Evolutionary conservation across 331 rosid species (phyloP).

Genomic region (Pyrus hybrid): DNA sequence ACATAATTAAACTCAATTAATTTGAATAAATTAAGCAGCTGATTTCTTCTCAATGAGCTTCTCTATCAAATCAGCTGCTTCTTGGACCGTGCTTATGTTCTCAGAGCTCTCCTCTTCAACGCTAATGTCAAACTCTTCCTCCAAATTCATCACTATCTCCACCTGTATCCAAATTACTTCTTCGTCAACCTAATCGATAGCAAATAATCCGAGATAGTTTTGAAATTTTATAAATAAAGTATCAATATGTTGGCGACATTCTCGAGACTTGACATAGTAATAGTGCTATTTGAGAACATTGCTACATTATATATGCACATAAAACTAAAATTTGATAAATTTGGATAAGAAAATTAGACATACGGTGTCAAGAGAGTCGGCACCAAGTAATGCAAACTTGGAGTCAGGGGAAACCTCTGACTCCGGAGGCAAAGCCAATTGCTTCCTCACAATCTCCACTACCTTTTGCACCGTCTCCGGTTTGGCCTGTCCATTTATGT

Average conservation of each 20-base stretch:
- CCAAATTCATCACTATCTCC: conserved; percentile 72
- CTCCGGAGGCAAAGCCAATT: conserved; percentile 57
- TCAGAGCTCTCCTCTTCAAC: conserved; percentile 61
- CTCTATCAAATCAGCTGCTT: conserved; percentile 87
- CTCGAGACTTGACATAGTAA: neutral
- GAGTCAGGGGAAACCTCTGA: conserved; percentile 58
- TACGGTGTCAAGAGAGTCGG: conserved; percentile 84
- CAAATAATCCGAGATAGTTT: too few relatives aligned
- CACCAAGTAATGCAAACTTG: conserved; percentile 63
- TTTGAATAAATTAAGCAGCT: conserved; percentile 5
- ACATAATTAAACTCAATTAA: neutral
- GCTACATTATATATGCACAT: neutral
- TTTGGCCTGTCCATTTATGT: conserved; percentile 31
- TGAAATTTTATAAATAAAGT: neutral
- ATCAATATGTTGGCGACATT: neutral
- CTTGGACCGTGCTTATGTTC: conserved; percentile 61
- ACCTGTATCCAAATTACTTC: conserved; percentile 28
- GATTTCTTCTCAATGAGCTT: conserved; percentile 46
- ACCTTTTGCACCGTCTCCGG: conserved; percentile 65
- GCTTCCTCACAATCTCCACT: conserved; percentile 63
- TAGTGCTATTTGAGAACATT: neutral
- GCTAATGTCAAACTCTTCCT: conserved; percentile 58
- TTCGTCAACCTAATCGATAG: neutral
- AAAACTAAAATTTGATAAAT: neutral
- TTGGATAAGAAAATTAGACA: neutral